phyloP scores from a whole-genome alignment of 2,329 filamentous ascomycete genomes.

The Ophiostoma novo-ulmi region DNA sequence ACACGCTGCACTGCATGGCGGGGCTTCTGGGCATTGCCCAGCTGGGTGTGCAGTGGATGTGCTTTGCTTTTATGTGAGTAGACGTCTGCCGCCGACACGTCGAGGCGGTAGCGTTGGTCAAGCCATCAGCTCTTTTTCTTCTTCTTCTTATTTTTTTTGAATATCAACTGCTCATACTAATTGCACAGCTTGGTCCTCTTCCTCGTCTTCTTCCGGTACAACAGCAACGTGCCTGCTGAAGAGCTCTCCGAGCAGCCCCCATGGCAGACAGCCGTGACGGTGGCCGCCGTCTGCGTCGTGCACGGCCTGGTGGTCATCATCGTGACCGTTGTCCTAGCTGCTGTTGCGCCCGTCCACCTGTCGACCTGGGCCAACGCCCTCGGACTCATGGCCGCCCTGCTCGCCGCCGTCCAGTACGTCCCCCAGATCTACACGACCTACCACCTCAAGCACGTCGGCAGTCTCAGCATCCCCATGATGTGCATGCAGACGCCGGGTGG shows the following conservation, averaged over 20 bases:
- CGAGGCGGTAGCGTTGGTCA: no score
- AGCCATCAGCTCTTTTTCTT: no score
- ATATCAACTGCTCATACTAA: neutral
- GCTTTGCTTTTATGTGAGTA: slow-evolving; percentile 83
- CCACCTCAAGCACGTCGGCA: slow-evolving; percentile 76
- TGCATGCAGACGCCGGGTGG: slow-evolving; percentile 93
- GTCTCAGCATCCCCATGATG: slow-evolving; percentile 96
- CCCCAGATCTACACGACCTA: slow-evolving; percentile 94
- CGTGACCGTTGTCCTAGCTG: slow-evolving; percentile 62
- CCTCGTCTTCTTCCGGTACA: slow-evolving; percentile 82
- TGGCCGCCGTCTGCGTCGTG: slow-evolving; percentile 66
- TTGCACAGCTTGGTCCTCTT: slow-evolving; percentile 77
- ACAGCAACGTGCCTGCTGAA: slow-evolving; percentile 46
- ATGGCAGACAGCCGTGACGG: slow-evolving; percentile 72
- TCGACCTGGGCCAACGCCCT: slow-evolving; percentile 79
- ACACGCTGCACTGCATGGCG: slow-evolving; percentile 74
- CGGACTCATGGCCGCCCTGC: slow-evolving; percentile 69
- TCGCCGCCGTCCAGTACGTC: slow-evolving; percentile 86
- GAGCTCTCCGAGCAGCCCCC: slow-evolving; percentile 52
- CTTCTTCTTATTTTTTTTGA: no score
- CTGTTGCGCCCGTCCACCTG: slow-evolving; percentile 58
- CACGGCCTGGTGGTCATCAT: slow-evolving; percentile 69
- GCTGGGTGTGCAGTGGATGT: slow-evolving; percentile 85
- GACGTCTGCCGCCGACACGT: no score
- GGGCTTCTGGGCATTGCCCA: slow-evolving; percentile 85